These are phyloP conservation scores for Senecio squalidus DNA, from an alignment of 140 eudicot species.

Conservation along the genomic window DNA sequence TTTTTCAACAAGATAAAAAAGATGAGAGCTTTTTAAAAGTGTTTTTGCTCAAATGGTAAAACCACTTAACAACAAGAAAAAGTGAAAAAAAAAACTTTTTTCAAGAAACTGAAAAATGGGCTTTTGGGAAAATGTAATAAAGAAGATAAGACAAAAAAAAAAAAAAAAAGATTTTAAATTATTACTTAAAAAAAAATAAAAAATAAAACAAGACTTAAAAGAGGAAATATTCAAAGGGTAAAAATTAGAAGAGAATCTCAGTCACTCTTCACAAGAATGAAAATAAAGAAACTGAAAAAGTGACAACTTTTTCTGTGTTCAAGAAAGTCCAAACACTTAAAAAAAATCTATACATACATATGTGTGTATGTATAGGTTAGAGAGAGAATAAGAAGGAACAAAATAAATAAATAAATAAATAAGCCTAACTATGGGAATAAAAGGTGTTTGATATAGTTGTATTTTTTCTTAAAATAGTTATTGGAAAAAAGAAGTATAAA, in stretches of 20 bases:
- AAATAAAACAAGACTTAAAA: conserved; percentile 8
- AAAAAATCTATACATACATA: conserved; percentile 20
- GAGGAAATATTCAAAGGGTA: conserved; percentile 28
- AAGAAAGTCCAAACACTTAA: conserved; percentile 35
- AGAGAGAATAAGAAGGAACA: not conserved
- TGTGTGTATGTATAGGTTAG: not conserved
- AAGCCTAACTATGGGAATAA: conserved; percentile 21
- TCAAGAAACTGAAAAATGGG: conserved; percentile 48
- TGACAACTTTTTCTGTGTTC: conserved; percentile 30
- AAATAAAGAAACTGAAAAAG: conserved; percentile 36
- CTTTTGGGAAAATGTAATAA: conserved; percentile 33
- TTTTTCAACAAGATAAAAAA: conserved; percentile 32
- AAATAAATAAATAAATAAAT: conserved; percentile 12
- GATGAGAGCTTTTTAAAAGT: conserved; percentile 17
- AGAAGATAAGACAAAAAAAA: conserved; percentile 39
- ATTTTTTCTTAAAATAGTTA: conserved; percentile 28
- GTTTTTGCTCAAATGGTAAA: conserved; percentile 31
- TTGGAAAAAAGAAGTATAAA: conserved; percentile 24
- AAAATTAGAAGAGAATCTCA: conserved; percentile 46
- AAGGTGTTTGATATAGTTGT: conserved; percentile 28
- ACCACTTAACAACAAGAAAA: conserved; percentile 23
- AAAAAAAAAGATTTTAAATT: not conserved
- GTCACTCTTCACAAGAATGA: conserved; percentile 41
- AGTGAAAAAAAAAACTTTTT: conserved; percentile 30
- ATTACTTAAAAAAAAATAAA: conserved; percentile 7